phyloP scores from a whole-genome alignment of 306 rosid species.

The Potentilla sterilis region DNA sequence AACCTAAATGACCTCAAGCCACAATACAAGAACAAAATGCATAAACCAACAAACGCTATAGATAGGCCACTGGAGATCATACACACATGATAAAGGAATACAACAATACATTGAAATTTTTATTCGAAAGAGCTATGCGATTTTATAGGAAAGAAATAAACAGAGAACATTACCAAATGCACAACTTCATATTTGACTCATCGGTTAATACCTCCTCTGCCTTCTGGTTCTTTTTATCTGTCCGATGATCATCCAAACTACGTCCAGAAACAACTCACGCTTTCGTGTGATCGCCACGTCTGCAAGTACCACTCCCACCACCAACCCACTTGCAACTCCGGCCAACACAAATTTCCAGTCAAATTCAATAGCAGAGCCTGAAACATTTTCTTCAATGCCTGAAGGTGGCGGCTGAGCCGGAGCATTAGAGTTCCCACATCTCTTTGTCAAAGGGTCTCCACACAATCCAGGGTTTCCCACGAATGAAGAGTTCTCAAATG shows the following conservation, averaged over 20 bases:
- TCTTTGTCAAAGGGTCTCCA: background rate
- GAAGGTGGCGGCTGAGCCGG: background rate
- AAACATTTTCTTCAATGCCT: background rate
- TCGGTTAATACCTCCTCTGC: background rate
- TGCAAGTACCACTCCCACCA: background rate
- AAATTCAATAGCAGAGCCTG: background rate
- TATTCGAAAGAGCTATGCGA: too few relatives aligned
- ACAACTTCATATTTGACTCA: background rate
- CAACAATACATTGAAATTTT: too few relatives aligned
- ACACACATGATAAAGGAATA: too few relatives aligned
- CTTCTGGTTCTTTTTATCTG: background rate
- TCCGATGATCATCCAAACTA: background rate
- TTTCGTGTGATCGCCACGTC: background rate
- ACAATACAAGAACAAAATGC: too few relatives aligned
- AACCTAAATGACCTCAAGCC: too few relatives aligned
- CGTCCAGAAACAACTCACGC: background rate
- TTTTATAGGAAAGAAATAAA: too few relatives aligned
- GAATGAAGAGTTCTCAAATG: background rate
- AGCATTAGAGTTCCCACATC: background rate
- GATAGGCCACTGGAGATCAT: too few relatives aligned
- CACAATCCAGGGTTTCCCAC: background rate
- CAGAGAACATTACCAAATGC: background rate
- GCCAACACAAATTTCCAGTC: background rate
- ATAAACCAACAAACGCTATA: too few relatives aligned
- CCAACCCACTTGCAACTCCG: background rate